These are phyloP conservation scores for Colletotrichum sp. DNA, from an alignment of 2,329 filamentous ascomycete genomes.

Conservation along the genomic window DNA sequence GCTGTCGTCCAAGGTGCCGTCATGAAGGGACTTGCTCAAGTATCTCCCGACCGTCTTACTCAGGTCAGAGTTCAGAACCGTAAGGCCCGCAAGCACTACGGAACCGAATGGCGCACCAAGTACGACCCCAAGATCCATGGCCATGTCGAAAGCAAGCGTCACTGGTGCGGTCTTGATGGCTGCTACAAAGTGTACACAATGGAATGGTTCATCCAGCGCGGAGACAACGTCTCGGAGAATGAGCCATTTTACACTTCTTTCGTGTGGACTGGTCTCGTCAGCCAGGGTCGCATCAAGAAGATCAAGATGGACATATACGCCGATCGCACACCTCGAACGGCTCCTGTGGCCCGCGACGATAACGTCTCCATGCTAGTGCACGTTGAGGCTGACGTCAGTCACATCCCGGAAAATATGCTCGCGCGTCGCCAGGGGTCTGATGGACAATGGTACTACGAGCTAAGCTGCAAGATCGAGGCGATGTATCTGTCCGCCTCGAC, in stretches of 20 bases:
- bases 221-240: slow-evolving; percentile 44
- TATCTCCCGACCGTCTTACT: slow-evolving; percentile 36
- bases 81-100: slow-evolving; percentile 78
- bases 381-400: slow-evolving; percentile 44
- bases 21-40: slow-evolving; percentile 50
- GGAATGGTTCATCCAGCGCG: slow-evolving; percentile 48
- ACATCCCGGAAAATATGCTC: slow-evolving; percentile 43
- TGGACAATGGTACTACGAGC: slow-evolving; percentile 43
- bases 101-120: slow-evolving; percentile 80
- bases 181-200: slow-evolving; percentile 43
- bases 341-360: slow-evolving; percentile 39
- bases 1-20: slow-evolving; percentile 58
- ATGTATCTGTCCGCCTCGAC: slow-evolving; percentile 47
- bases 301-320: slow-evolving; percentile 41
- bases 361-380: slow-evolving; percentile 40
- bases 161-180: slow-evolving; percentile 42
- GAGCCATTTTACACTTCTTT: slow-evolving; percentile 39
- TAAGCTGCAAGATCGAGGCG: slow-evolving; percentile 44
- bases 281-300: slow-evolving; percentile 34
- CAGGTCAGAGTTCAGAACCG: slow-evolving; percentile 50
- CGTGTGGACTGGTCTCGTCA: slow-evolving; percentile 35
- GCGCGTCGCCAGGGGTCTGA: slow-evolving; percentile 38
- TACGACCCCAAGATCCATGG: slow-evolving; percentile 77
- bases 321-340: slow-evolving; percentile 31
- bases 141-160: slow-evolving; percentile 35